Evolutionary conservation across 768 basidiomycete species (phyloP).

Genomic region (Ephemerocybe angulata): DNA sequence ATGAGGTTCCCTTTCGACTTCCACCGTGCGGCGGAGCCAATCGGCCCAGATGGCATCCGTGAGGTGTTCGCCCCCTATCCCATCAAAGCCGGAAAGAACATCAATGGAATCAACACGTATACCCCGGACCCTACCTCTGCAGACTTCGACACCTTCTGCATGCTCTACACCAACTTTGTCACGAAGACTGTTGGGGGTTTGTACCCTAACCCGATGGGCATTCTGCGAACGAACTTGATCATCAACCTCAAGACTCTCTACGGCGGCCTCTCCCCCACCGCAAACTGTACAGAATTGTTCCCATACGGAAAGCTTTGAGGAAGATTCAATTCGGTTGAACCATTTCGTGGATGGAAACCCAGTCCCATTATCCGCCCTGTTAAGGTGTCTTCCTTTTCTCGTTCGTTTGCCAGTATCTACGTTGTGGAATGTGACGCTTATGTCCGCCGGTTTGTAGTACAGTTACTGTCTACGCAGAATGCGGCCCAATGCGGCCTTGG

Average conservation of each 20-base stretch:
- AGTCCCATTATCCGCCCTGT: too few species aligned
- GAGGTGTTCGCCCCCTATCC: slow-evolving; percentile 8
- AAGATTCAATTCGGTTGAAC: too few species aligned
- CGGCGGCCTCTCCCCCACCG: background rate
- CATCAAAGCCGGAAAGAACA: slow-evolving; percentile 13
- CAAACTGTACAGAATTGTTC: slow-evolving; percentile 12
- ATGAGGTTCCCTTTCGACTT: slow-evolving; percentile 17
- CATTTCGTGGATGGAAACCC: too few species aligned
- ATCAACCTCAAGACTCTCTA: slow-evolving; percentile 11
- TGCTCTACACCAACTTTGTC: slow-evolving; percentile 15
- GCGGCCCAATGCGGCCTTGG: too few species aligned
- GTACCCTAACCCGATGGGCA: slow-evolving; percentile 18
- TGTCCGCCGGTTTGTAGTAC: too few species aligned
- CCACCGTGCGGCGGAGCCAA: slow-evolving; percentile 8
- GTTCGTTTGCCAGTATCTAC: too few species aligned
- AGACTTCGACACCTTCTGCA: slow-evolving; percentile 10
- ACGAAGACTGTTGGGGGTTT: slow-evolving; percentile 13
- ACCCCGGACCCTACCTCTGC: slow-evolving; percentile 11
- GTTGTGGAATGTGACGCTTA: too few species aligned
- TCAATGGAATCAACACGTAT: slow-evolving; percentile 11
- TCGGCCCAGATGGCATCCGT: background rate
- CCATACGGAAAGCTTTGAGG: slow-evolving; percentile 9
- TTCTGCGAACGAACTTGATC: slow-evolving; percentile 12
- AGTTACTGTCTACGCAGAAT: too few species aligned
- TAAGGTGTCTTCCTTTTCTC: too few species aligned